Conservation (phyloP, 345 rosid species). For the Rhodamnia argentea region DNA sequence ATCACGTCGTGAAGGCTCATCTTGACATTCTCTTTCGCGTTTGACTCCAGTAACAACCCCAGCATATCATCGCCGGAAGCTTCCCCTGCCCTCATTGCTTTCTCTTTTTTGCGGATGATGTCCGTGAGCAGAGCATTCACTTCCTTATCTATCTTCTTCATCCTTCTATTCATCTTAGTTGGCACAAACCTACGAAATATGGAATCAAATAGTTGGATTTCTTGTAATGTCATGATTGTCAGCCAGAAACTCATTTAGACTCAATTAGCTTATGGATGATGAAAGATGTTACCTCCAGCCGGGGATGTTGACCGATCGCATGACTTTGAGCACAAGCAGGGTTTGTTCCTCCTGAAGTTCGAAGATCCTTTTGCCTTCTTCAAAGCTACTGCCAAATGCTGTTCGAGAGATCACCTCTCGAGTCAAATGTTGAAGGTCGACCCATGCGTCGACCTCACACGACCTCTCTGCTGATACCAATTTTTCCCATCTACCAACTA, state of each 20-base stretch:
- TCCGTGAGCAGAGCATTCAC: neutral
- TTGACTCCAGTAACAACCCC: neutral
- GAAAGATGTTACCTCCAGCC: neutral
- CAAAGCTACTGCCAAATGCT: conserved; percentile 29
- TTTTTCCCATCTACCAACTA: conserved; percentile 18
- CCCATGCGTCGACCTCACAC: conserved; percentile 29
- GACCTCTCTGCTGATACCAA: conserved; percentile 9
- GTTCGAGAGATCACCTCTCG: conserved; percentile 33
- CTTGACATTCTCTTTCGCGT: neutral
- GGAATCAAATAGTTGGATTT: neutral
- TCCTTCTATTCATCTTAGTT: neutral
- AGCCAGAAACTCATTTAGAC: neutral
- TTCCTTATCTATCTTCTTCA: neutral
- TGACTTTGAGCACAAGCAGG: neutral
- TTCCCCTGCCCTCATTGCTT: neutral
- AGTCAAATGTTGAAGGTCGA: conserved; percentile 16
- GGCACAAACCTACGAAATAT: neutral
- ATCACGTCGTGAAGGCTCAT: neutral
- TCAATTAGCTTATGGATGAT: neutral
- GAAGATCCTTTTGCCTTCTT: conserved; percentile 27
- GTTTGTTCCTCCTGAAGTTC: conserved; percentile 18
- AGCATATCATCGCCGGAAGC: neutral
- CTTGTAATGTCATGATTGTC: neutral
- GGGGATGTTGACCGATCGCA: neutral
- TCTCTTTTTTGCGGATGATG: conserved; percentile 2